Conservation (phyloP, 257 asterid genomes). For the Solanum sejunctum region DNA sequence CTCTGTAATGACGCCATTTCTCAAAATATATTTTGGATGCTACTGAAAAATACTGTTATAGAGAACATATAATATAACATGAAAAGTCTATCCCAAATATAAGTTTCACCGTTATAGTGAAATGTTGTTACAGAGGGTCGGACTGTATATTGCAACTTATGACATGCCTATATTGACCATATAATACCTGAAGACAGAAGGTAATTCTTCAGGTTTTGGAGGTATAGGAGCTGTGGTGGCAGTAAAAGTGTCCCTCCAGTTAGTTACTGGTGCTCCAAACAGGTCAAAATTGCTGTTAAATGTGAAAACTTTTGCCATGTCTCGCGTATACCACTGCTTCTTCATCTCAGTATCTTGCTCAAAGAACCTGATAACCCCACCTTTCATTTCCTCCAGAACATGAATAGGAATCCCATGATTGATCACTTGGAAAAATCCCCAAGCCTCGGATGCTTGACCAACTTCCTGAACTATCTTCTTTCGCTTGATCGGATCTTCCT, state of each 20-base stretch:
- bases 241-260: not conserved
- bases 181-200: not conserved
- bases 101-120: not conserved
- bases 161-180: no score
- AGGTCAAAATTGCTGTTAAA: not conserved
- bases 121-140: not conserved
- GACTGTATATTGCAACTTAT: not conserved
- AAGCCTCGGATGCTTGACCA: not conserved
- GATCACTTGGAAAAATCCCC: slow-evolving; percentile 9
- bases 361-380: not conserved
- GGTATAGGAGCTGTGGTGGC: not conserved
- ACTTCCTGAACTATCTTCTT: not conserved
- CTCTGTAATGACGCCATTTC: not conserved
- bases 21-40: not conserved
- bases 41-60: not conserved
- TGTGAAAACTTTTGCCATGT: not conserved
- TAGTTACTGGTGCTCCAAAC: not conserved
- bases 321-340: not conserved
- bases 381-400: not conserved
- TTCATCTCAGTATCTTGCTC: slow-evolving; percentile 1
- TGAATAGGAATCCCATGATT: slow-evolving; percentile 1
- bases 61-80: not conserved
- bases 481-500: not conserved
- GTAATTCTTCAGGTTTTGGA: not conserved
- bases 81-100: not conserved